Percentiles rank a stretch among this genome's conserved stretches.
These are phyloP conservation scores for Benincasa hispida DNA, from an alignment of 306 rosid genomes.

Conservation along the genomic window DNA sequence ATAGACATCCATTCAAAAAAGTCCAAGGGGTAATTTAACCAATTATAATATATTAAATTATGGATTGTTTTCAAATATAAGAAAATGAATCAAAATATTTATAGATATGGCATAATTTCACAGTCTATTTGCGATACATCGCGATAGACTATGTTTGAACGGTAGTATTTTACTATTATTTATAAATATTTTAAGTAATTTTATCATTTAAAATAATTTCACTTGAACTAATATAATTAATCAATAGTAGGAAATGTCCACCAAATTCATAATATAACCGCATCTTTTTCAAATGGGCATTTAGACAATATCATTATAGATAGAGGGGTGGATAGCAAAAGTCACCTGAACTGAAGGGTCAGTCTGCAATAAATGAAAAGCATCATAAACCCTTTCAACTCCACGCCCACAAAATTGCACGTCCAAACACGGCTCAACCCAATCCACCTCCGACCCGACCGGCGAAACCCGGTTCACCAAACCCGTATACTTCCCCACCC, in stretches of 20 bases:
- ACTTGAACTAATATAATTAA: not conserved
- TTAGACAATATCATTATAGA: not conserved
- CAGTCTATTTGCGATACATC: no score
- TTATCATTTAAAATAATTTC: no score
- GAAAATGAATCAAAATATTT: no score
- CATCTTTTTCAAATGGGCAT: not conserved
- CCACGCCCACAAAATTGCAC: constrained; percentile 18
- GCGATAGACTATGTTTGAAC: no score
- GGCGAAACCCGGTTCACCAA: constrained; percentile 19
- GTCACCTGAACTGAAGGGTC: constrained; percentile 64
- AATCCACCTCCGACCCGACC: constrained; percentile 32
- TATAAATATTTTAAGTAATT: no score
- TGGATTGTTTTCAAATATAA: no score
- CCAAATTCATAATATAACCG: not conserved
- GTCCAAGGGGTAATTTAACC: no score
- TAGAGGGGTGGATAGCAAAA: not conserved
- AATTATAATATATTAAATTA: no score
- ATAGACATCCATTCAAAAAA: no score
- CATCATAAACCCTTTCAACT: constrained; percentile 33
- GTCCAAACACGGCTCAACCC: constrained; percentile 49
- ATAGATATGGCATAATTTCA: no score
- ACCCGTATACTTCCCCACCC: constrained; percentile 16
- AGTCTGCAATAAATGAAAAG: constrained; percentile 53
- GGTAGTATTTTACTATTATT: no score
- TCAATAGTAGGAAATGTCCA: no score